A percentile compares a stretch with the other conserved stretches of the same genome.
Evolutionary conservation across 2,329 filamentous ascomycete genomes (phyloP).

Genomic region (Fusarium secorum): DNA sequence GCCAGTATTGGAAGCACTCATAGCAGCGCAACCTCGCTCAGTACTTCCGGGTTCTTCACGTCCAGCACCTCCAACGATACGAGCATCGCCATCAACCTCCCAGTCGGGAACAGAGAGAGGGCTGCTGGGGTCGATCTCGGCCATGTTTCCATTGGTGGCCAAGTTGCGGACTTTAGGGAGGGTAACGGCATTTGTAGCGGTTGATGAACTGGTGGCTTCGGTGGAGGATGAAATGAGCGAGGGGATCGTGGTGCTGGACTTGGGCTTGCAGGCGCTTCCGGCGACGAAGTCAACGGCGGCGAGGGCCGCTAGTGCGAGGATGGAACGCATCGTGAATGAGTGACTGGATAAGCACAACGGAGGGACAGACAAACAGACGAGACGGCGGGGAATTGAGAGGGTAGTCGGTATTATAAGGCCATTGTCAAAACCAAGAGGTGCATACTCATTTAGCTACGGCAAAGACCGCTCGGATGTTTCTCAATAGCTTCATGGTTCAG

Average conservation of each 20-base stretch:
- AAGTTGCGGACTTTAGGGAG: background rate
- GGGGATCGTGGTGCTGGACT: background rate
- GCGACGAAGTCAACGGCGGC: background rate
- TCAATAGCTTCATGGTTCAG: background rate
- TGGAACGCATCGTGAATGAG: background rate
- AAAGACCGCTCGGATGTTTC: background rate
- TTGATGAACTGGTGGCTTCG: background rate
- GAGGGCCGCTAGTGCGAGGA: background rate
- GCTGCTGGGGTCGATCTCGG: background rate
- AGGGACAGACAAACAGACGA: background rate
- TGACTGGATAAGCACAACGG: fast-evolving
- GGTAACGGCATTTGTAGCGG: background rate
- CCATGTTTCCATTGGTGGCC: constrained; percentile 9
- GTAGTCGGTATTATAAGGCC: background rate
- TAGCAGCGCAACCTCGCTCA: background rate
- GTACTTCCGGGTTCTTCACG: background rate
- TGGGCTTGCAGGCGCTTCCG: constrained; percentile 1
- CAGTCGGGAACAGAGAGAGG: background rate
- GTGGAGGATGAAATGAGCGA: background rate
- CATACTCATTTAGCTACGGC: background rate
- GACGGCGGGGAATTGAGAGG: background rate
- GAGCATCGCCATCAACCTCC: background rate
- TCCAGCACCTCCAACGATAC: background rate
- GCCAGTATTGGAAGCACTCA: background rate
- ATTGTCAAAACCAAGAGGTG: background rate